Evolutionary conservation across 768 basidiomycete genomes (phyloP).

Genomic region (Tricholoma bakamatsutake): DNA sequence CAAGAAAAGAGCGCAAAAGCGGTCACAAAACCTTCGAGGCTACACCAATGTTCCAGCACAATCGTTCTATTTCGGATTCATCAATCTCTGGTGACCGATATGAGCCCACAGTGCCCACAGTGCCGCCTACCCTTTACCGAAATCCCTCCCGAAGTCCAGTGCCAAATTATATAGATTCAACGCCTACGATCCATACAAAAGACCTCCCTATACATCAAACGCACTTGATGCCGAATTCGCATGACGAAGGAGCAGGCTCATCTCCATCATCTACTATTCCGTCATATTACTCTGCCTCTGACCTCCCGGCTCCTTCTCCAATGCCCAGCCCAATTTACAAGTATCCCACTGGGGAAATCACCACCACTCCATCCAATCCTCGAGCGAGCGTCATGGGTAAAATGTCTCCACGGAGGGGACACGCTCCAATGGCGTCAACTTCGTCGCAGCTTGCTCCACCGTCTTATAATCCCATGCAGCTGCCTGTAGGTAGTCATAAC

Average conservation of each 20-base stretch:
- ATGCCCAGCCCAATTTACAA: constrained; percentile 45
- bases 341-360: constrained; percentile 40
- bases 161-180: constrained; percentile 37
- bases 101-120: constrained; percentile 38
- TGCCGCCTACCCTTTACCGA: constrained; percentile 6
- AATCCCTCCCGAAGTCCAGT: constrained; percentile 26
- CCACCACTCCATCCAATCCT: constrained; percentile 36
- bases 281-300: constrained; percentile 69
- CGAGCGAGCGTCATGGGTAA: constrained; percentile 31
- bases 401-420: constrained; percentile 15
- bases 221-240: constrained; percentile 22
- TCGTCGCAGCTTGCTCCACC: constrained; percentile 14
- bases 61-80: constrained; percentile 60
- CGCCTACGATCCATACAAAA: constrained; percentile 30
- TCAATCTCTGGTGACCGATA: constrained; percentile 37
- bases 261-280: constrained; percentile 30
- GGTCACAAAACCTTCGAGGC: constrained; percentile 43
- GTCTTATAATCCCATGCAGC: constrained; percentile 7
- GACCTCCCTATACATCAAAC: constrained; percentile 22
- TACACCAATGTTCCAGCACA: constrained; percentile 69
- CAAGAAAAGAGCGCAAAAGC: constrained; percentile 33
- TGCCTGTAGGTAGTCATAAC: constrained; percentile 4
- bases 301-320: constrained; percentile 59
- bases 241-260: constrained; percentile 13
- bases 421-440: constrained; percentile 22